Base-by-base conservation (phyloP, 768 basidiomycete species). In the Galerina marginata region DNA sequence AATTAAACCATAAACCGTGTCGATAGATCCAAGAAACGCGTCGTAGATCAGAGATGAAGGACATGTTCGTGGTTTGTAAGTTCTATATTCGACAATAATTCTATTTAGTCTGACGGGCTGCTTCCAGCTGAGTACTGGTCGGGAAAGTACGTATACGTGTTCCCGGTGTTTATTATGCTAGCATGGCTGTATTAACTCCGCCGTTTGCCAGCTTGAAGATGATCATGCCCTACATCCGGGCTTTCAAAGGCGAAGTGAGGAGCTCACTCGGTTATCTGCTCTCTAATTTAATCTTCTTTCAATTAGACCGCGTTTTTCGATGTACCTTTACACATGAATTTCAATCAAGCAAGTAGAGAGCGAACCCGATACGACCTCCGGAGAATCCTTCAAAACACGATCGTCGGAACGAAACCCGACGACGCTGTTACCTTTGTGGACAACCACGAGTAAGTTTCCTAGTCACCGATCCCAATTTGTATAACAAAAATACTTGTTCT, bases 341-440 rank as follows among this genome's bases (percentile, higher is more conserved):
- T 96, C 69, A 81, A 89, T 68, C 79, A 82, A 60, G 95, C 95
- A 11, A 92, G 92, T 71, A 84, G 86, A 62, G 77, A 78, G 14
- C 83, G 88, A 33, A 79, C 81, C 38, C 76, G 80, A 15, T 96
- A 86, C 67, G 95, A 96, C 74, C 80, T 98, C 47, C 79, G 93
- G 61, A 83, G 71, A 36, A 88, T 98, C 61, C 77, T 95, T 42
- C 79, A 89, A 53, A 79, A 83, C 47, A 90, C 91, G 1, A 72
- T 98, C 10, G 81, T 93, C 15, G 80, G 88, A 57, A 68, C 76
- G 3, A 83, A 86, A 60, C 94, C 95, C 2, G 77, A 82, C 26
- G 92, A 95, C 69, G 91, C 95, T 4, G 92, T 97, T 5, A 94
- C 92, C 0, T 94, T 94, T 67, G 92, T 94, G 6, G 92, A 95